Base-by-base conservation (phyloP, 2,329 filamentous ascomycete genomes). In the Aureobasidium subglaciale region DNA sequence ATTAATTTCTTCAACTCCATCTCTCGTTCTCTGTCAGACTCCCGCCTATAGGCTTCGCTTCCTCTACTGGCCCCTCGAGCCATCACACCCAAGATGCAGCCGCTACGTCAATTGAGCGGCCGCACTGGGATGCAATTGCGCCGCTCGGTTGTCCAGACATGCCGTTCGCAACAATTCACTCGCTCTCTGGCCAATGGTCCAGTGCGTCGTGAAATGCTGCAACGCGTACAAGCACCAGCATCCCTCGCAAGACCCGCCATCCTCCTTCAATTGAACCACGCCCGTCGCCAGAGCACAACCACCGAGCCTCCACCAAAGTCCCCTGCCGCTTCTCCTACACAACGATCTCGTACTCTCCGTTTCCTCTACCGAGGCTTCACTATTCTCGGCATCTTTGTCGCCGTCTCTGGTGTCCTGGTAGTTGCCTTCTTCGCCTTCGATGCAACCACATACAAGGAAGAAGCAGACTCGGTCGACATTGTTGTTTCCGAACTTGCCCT, bases 401-500 rank as follows among this genome's bases (percentile, higher is more conserved):
- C 85, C 7, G 78, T 92, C 49, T 69, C 88, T 55, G 85, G 87
- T 30, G 73, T 79, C 3, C 78, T 87, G 5, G 78, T 97, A 6
- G 71, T 90, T 18, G 87, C 78, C 46, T 96, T 99, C 77, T 99
- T 99, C 73, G 63, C 93, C 63, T 99, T 95, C 74, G 93, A 99
- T 75, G 86, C 91, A 9, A 86, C 84, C 45, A 99, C 93, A 13
- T 99, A 99, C 74, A 84, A 82, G 58, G 86, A 90, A 61, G 78
- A 85, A 43, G 73, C 81, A 2, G 81, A 78, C 6, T 78, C 79
- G 24, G 75, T 77, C 61, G 91, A 96, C 63, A 84, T 96, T 57
- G 80, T 86, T 48, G 87, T 99, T n/a, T 91, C 91, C 1, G 81
- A 89, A 63, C 74, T 90, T 32, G 93, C 93, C 1, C 75, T 99